Conservation (phyloP, 179 eudicot species). For the Heliamphora pulchella region DNA sequence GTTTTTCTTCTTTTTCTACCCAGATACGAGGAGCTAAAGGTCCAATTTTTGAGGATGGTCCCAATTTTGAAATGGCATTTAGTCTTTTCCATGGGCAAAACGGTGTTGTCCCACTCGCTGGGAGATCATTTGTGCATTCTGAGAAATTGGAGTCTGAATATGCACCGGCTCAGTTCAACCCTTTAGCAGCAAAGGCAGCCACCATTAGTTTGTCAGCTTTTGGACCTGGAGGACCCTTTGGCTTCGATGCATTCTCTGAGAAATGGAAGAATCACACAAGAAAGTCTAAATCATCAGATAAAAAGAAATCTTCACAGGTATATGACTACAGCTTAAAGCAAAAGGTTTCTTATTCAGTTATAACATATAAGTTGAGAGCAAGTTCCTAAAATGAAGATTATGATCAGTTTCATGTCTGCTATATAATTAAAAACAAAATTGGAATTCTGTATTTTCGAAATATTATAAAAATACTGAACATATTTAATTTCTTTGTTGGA, state of each 20-base stretch:
- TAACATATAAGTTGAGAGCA: not conserved
- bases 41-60: slow-evolving; percentile 97
- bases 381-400: not conserved
- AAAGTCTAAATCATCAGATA: slow-evolving; percentile 50
- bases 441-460: not conserved
- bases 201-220: slow-evolving; percentile 75
- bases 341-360: not conserved
- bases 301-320: slow-evolving; percentile 53
- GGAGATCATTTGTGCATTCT: slow-evolving; percentile 41
- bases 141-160: slow-evolving; percentile 41
- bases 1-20: slow-evolving; percentile 15
- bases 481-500: not conserved
- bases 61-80: slow-evolving; percentile 79
- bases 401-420: not conserved
- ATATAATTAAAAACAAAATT: not conserved
- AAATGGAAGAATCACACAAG: slow-evolving; percentile 55
- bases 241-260: slow-evolving; percentile 65
- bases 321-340: not conserved
- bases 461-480: not conserved
- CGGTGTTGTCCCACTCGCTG: slow-evolving; percentile 88
- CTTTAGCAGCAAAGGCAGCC: slow-evolving; percentile 89
- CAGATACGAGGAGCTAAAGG: slow-evolving; percentile 74
- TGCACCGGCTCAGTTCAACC: slow-evolving; percentile 54
- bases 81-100: slow-evolving; percentile 83
- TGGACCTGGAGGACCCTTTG: slow-evolving; percentile 65